Evolutionary conservation across 768 basidiomycete species (phyloP), one percentile per base, ranked within the genome.

Genomic region (Agaricus subrufescens): DNA sequence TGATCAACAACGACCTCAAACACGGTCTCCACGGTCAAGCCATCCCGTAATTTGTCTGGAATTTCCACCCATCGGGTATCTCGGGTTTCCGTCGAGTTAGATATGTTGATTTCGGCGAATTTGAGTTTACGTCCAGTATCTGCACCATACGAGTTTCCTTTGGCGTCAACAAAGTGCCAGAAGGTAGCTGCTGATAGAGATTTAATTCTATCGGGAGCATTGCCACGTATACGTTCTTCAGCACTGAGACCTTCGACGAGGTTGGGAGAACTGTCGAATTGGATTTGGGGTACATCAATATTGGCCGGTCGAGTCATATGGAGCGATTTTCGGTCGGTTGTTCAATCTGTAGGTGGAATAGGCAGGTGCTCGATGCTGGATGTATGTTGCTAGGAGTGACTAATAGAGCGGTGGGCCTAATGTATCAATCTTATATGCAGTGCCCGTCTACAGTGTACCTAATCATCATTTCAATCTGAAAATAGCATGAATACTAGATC

Each of bases 121-220:
- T 65, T 68, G 30, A 79, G 48, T n/a, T 71, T 65, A 53, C 67
- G 64, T 4, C 78, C 77, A 19, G 78, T 62, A 10, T 66, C 63
- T 4, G 71, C 71, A 6, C 73, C 71, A 46, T 73, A 78, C 15
- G 72, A 71, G 12, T 65, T 65, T 0, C 66, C 70, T 46, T 58
- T 60, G 1, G 65, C 67, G 63, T 71, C 69, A 42, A 75, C 65
- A 48, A 79, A 77, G 59, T 70, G 68, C 9, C 62, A 61, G 49
- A 79, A 71, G 11, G 74, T 58, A 23, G 64, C 64, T 29, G 67
- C 59, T 46, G 68, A 66, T 1, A 67, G 58, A 30, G 67, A 67
- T 57, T 78, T 79, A 34, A 71, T 64, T 8, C 73, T 70, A 26
- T 69, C 67, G 8, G 72, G 63, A 29, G 75, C 64, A 58, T 79